Base-by-base conservation (phyloP, 2,329 filamentous ascomycete genomes). In the Pyrenochaeta sp. region DNA sequence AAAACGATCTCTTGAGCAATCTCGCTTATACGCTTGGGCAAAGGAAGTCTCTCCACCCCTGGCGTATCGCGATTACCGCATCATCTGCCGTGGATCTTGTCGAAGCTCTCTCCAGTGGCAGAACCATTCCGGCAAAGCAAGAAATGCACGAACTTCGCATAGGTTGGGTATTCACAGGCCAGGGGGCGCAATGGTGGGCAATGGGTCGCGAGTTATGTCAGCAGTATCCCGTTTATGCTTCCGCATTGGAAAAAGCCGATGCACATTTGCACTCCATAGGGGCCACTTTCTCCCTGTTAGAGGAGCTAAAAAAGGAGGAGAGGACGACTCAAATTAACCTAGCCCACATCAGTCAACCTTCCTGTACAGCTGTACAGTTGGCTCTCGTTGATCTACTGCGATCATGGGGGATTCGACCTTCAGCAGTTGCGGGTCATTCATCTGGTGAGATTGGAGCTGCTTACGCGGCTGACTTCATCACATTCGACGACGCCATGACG, bases 171-270 rank as follows among this genome's bases (percentile, higher is more conserved):
- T 74, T 68, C 52, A 73, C 69, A 2, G 72, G 72, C 4, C 72
- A 74, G 47, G 72, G 72, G 14, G 69, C 71, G 3, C 69, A 73
- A 33, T 74, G 71, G 71, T 63, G 60, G 57, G 64, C 62, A 9
- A 73, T 73, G 69, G 68, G 69, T 1, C 60, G 46, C 59, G 63
- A 65, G 20, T 53, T 71, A 0, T 51, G 62, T 7, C 18, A 49
- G 31, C n/a, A 35, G 0, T 58, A 60, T 32, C 48, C 27, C 4
- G 36, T 60, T 2, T 71, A 31, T 12, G 49, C 33, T 54, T 54
- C 47, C 3, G 41, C 39, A 3, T 35, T 52, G 27, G 45, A 43
- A 27, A 58, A 11, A 18, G 51, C 30, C 10, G 47, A 49, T 36
- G 48, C 32, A 1, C 54, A 40, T 10, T 27, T 47, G 29, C 32